A percentile compares a stretch with the other conserved stretches of the same genome.
phyloP scores from a whole-genome alignment of 2,329 filamentous ascomycete genomes.

The Diaporthe helianthi region DNA sequence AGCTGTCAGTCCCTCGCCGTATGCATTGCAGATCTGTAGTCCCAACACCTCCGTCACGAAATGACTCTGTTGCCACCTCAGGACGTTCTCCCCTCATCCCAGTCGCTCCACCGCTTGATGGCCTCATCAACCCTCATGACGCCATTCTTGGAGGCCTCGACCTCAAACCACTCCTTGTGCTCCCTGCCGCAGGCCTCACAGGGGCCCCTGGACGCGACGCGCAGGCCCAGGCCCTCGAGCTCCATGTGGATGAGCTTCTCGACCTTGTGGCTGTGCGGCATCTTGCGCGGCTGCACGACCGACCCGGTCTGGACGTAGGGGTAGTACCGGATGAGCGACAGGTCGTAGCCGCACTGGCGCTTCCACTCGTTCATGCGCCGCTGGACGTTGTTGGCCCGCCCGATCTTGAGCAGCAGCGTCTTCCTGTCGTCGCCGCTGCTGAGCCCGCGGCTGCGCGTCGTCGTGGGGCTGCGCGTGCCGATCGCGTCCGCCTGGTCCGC shows the following conservation, averaged over 20 bases:
- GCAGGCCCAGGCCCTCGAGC: conserved; percentile 68
- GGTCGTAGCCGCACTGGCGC: conserved; percentile 87
- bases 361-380: conserved; percentile 92
- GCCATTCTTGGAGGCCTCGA: conserved; percentile 54
- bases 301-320: conserved; percentile 70
- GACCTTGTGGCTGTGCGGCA: conserved; percentile 85
- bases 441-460: conserved; percentile 31
- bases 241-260: conserved; percentile 92
- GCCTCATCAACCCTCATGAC: conserved; percentile 64
- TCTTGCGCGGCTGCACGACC: conserved; percentile 65
- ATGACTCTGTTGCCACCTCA: not conserved
- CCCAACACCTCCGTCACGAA: not conserved
- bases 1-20: conserved; percentile 8
- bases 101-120: conserved; percentile 84
- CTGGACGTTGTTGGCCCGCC: conserved; percentile 81
- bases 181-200: conserved; percentile 83
- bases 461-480: conserved; percentile 37
- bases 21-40: not conserved
- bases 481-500: conserved; percentile 44
- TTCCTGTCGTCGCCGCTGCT: conserved; percentile 48
- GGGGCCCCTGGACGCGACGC: conserved; percentile 52
- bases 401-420: conserved; percentile 74
- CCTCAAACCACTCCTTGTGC: conserved; percentile 95
- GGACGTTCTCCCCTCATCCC: conserved; percentile 66
- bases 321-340: conserved; percentile 90